Base-by-base conservation (phyloP, 306 rosid species). In the Cucurbita argyrosperma region DNA sequence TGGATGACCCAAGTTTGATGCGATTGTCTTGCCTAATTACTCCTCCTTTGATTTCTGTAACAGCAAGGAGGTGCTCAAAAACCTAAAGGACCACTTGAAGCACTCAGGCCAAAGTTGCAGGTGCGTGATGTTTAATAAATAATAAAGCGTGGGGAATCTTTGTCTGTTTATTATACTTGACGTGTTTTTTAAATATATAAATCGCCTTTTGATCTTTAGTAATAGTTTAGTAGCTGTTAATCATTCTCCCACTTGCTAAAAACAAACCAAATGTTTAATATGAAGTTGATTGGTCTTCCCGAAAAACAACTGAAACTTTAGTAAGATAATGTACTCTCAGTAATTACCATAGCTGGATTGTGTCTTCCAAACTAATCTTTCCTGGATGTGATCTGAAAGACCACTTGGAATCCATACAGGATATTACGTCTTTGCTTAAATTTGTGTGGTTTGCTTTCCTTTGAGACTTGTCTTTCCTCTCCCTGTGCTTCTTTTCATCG, bases 21-120 rank as follows among this genome's bases (percentile, higher is more conserved):
- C 74, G 26, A 75, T 77, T 67, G 72, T 74, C 21, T 75, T 66
- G 78, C 52, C 71, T 40, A 47, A 74, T 51, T 46, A 74, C 66
- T 65, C 79, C 43, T 74, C 79, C 43, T 74, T 65, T 81, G 61
- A 64, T 77, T 75, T 75, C 80, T 82, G 55, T 77, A 82, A 81
- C 73, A 84, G 89, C 96, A 92, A 83, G 98, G 92, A 68, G 87
- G 96, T 68, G 87, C 87, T 58, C 87, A 85, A 79, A 92, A 92
- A 84, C 96, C 98, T 42, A 92, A 92, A 87, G 98, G 98, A 78
- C 98, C 98, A 30, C 96, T 88, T 73, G 96, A 92, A 86, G 96
- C 92, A 76, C 98, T 92, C 77, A 96, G 96, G 71, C 98, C 98
- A 8, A 92, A 92, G 90, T 82, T 92, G 85, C 98, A 92, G 96